Base-by-base conservation (phyloP, 1,284 basidiomycete genomes). In the Ganoderma resinaceum region DNA sequence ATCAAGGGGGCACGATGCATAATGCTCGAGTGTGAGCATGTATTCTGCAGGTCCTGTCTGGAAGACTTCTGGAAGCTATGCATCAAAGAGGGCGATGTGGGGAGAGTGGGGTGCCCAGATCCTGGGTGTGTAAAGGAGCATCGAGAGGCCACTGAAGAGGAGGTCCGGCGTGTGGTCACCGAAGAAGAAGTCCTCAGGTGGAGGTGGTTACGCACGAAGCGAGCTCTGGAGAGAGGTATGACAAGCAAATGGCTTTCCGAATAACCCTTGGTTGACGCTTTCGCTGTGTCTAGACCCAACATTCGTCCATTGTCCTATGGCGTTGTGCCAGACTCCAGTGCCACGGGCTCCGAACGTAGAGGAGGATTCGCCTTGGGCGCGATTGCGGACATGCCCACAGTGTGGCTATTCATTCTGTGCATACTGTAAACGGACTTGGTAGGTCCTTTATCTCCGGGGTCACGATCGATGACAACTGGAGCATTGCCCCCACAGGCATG, bases 341-440 rank as follows among this genome's bases (percentile, higher is more conserved):
- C 81, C 84, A 38, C 87, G 84, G 73, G 86, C 89, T 5, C 72
- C 74, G 53, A 78, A 76, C 58, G 76, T 78, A 6, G 85, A 89
- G 33, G 84, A 87, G 31, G 87, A 86, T 23, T 84, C 87, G 3
- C 87, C 86, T 16, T 94, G 90, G 87, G 88, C 87, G 57, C 83
- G 88, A 69, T 82, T 95, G 29, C 86, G 93, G 62, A 88, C 86
- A 46, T 95, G 94, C 72, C 76, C 84, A 1, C 76, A 81, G 37
- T 95, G 93, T 76, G 83, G 81, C 14, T 93, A 87, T 78, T 88
- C 87, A 1, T 93, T 94, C 76, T 94, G 92, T 76, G 85, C 87
- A 3, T 90, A 91, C 72, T 95, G 93, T 76, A 87, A 85, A 72
- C 85, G 88, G 60, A 89, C 91, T 57, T 94, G 93, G 91, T 91